phyloP scores from a whole-genome alignment of 2,329 filamentous ascomycete genomes.

The Talaromyces sp. region DNA sequence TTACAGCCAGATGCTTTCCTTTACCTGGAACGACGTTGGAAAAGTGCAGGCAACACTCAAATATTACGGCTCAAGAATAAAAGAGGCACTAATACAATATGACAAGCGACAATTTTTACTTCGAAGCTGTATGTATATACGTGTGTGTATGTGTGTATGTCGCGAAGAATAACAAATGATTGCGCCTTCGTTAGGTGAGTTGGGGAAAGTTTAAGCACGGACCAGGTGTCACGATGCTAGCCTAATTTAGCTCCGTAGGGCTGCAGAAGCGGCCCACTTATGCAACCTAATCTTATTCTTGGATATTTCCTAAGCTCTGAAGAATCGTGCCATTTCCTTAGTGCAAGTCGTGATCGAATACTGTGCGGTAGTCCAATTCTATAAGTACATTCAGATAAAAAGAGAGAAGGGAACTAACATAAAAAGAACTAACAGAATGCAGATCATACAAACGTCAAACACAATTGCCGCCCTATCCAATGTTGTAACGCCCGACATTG shows the following conservation, averaged over 20 bases:
- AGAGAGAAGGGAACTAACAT: neutral
- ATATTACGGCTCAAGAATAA: neutral
- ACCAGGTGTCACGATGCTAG: neutral
- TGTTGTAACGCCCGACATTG: constrained; percentile 9
- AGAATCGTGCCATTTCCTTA: neutral
- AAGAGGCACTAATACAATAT: no score
- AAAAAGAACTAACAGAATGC: neutral
- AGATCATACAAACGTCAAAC: neutral
- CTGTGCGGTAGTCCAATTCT: neutral
- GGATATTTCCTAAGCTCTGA: neutral
- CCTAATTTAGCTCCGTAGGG: constrained; percentile 2
- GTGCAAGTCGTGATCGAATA: neutral
- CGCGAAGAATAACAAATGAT: neutral
- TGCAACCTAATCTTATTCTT: neutral
- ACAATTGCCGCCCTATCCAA: constrained; percentile 4
- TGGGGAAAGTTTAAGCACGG: constrained; percentile 4
- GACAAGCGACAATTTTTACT: neutral
- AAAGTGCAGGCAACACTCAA: neutral
- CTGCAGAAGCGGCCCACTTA: constrained; percentile 4
- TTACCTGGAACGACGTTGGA: neutral
- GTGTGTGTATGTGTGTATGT: neutral
- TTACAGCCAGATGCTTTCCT: neutral
- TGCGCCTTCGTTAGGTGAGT: neutral
- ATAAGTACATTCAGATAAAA: neutral
- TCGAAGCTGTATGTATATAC: no score